phyloP scores from a whole-genome alignment of 495 filamentous ascomycete genomes.

The Penicillium simplicissimum region DNA sequence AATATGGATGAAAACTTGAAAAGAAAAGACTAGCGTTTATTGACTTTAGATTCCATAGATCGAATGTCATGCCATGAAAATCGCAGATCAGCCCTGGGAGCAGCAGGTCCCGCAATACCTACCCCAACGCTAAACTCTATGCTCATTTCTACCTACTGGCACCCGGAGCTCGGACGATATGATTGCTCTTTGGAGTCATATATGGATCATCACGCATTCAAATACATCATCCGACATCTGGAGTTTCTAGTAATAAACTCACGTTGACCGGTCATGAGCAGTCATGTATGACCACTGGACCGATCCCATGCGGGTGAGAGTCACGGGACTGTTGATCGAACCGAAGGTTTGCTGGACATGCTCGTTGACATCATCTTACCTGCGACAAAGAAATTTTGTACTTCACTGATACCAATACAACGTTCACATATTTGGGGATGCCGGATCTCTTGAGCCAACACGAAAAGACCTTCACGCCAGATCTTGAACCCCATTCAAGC shows the following conservation, averaged over 20 bases:
- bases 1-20: too few relatives aligned
- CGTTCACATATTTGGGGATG: not conserved
- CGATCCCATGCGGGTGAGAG: constrained; percentile 7
- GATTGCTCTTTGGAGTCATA: not conserved
- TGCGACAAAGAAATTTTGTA: not conserved
- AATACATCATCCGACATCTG: not conserved
- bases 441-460: not conserved
- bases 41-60: not conserved
- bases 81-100: not conserved
- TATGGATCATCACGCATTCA: not conserved
- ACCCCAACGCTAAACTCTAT: not conserved
- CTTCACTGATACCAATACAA: not conserved
- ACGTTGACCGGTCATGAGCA: not conserved
- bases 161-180: not conserved
- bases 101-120: not conserved
- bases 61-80: not conserved
- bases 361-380: constrained; percentile 11
- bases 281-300: not conserved
- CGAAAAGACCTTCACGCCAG: not conserved
- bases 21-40: too few relatives aligned
- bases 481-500: not conserved
- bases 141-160: not conserved
- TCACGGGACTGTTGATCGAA: constrained; percentile 22
- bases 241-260: too few relatives aligned
- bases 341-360: not conserved